Base-by-base conservation (phyloP, 192 early-diverging fungal species). In the Ambispora gerdemannii region DNA sequence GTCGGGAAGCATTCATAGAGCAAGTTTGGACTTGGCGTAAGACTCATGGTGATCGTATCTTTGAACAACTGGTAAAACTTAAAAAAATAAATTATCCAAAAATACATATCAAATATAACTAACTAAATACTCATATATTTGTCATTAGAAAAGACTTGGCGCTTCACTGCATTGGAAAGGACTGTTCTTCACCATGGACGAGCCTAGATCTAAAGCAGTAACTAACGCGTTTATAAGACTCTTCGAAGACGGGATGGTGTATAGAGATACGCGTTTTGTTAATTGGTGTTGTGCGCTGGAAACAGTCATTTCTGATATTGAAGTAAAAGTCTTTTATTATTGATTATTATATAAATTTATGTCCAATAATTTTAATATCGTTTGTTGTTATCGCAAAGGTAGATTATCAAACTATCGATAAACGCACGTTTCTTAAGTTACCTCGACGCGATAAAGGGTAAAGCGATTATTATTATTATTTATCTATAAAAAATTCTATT, bases 221-320 rank as follows among this genome's bases (percentile, higher is more conserved):
- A 82, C 83, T 50, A 91, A 95, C 68, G 93, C 95, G 0, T 98
- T 98, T 74, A 90, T 97, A 20, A 79, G 83, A 38, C 75, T 98
- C 31, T 94, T 90, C 73, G 84, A 93, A 28, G 91, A 95, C 56
- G 94, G 94, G 1, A 80, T 93, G 35, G 86, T 98, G 33, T 98
- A 97, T 79, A 84, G 96, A 34, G 91, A 88, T 28, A 97, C 95
- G 7, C 84, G 90, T 28, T 84, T 98, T 43, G 95, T 98, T 58
- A 96, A 96, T 77, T 98, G 96, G 95, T 95, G 93, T 75, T 95
- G 93, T 53, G 88, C 88, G 1, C 77, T 98, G 33, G 92, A 93
- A 69, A 98, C 94, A 17, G 96, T 93, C 0, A 89, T 98, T 38
- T 98, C 96, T 3, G 96, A 97, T 72, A 90, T 98, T 66, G 96